These are phyloP conservation scores for Citrullus mucosospermus DNA, from an alignment of 306 rosid species.

Conservation along the genomic window DNA sequence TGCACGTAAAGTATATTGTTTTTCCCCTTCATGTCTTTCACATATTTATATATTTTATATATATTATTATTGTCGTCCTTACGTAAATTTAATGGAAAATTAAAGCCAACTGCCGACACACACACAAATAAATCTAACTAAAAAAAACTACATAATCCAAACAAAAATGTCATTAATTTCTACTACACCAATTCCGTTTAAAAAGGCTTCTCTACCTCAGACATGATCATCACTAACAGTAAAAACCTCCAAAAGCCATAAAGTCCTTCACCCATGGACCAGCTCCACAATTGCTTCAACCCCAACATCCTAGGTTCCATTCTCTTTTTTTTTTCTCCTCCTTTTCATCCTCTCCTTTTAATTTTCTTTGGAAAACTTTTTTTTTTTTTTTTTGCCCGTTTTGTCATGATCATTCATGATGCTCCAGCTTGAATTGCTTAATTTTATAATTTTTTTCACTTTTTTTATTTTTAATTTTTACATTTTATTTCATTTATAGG, in stretches of 20 bases:
- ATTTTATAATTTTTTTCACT: neutral
- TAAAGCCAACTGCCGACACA: slow-evolving; percentile 7
- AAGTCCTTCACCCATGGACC: neutral
- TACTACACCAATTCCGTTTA: neutral
- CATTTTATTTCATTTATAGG: neutral
- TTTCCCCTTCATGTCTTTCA: neutral
- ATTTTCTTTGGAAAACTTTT: neutral
- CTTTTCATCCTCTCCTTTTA: neutral
- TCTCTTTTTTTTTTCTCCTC: too few species aligned
- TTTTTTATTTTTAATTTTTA: neutral
- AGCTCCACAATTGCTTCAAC: neutral
- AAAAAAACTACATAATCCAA: slow-evolving; percentile 25
- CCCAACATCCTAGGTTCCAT: neutral
- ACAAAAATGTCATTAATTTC: slow-evolving; percentile 1
- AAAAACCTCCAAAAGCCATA: neutral
- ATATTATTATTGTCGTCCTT: neutral
- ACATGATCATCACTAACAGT: neutral
- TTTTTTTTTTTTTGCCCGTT: neutral
- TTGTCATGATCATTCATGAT: neutral
- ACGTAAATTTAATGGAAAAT: neutral
- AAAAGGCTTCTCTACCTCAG: neutral
- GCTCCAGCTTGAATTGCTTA: neutral
- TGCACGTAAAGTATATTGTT: slow-evolving; percentile 48
- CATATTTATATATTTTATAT: too few species aligned
- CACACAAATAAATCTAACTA: neutral